These are phyloP conservation scores for Sicyos baderoa DNA, from an alignment of 306 rosid species.

Conservation along the genomic window DNA sequence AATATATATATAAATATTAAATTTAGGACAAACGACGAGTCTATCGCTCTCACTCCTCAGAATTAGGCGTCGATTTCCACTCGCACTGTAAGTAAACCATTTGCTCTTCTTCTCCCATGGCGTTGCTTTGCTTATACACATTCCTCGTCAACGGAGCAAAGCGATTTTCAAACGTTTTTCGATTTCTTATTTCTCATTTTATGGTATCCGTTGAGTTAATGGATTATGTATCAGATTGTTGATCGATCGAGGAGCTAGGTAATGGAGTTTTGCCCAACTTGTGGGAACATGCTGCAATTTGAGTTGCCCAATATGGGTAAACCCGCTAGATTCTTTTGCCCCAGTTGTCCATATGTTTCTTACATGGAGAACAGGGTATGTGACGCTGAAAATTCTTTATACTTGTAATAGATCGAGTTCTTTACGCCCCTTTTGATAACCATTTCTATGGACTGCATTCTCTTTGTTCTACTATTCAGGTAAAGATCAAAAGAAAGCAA, in stretches of 20 bases:
- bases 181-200: neutral
- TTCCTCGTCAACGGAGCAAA: no score
- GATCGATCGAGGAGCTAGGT: neutral
- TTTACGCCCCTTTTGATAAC: neutral
- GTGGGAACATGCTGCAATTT: conserved; percentile 46
- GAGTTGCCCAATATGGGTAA: conserved; percentile 40
- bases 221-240: neutral
- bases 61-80: neutral
- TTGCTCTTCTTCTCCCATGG: neutral
- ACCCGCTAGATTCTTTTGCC: conserved; percentile 43
- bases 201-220: neutral
- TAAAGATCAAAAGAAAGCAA: conserved; percentile 46
- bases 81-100: neutral
- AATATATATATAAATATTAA: no score
- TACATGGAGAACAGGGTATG: conserved; percentile 31
- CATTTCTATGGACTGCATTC: neutral
- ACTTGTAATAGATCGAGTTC: neutral
- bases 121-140: neutral
- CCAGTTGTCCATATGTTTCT: conserved; percentile 48
- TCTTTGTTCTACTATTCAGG: conserved; percentile 25
- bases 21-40: neutral
- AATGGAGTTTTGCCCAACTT: conserved; percentile 60
- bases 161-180: no score
- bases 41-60: neutral
- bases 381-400: neutral